phyloP scores from a whole-genome alignment of 1,139 yeast species.

The Geotrichum cucujoidarum region DNA sequence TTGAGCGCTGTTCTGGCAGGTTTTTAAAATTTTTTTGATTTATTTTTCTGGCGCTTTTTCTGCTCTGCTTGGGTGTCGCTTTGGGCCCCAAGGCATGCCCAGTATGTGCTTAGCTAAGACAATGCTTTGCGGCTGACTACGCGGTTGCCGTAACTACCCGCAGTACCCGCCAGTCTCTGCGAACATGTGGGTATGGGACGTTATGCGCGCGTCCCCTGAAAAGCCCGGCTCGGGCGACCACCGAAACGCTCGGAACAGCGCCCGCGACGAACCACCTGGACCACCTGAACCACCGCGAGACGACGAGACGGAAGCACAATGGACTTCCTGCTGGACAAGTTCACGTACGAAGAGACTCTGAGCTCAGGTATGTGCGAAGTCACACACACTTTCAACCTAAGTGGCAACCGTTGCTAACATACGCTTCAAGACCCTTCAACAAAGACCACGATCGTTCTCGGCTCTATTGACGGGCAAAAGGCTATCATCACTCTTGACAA shows the following conservation, averaged over 20 bases:
- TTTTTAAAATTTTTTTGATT: slow-evolving; percentile 5
- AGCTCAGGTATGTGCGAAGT: slow-evolving; percentile 20
- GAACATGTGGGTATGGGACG: too few species aligned
- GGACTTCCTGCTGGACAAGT: slow-evolving; percentile 15
- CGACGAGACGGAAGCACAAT: background rate
- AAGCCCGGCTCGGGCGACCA: too few species aligned
- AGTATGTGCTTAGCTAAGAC: too few species aligned
- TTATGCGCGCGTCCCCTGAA: too few species aligned
- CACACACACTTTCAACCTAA: too few species aligned
- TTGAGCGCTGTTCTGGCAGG: slow-evolving; percentile 5
- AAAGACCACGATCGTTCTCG: slow-evolving; percentile 61
- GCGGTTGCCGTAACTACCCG: too few species aligned
- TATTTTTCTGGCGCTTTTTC: background rate
- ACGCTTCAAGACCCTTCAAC: slow-evolving; percentile 50
- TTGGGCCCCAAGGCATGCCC: too few species aligned
- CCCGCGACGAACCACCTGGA: too few species aligned
- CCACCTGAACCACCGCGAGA: too few species aligned
- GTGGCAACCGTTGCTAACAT: background rate
- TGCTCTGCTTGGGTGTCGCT: background rate
- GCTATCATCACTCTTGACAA: slow-evolving; percentile 78
- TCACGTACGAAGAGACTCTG: slow-evolving; percentile 27
- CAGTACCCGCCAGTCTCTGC: too few species aligned
- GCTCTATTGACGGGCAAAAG: slow-evolving; percentile 50
- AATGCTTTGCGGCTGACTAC: too few species aligned
- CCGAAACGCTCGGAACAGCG: too few species aligned